Evolutionary conservation across 2,329 filamentous ascomycete species (phyloP).

Genomic region (Fusarium goolgardi): DNA sequence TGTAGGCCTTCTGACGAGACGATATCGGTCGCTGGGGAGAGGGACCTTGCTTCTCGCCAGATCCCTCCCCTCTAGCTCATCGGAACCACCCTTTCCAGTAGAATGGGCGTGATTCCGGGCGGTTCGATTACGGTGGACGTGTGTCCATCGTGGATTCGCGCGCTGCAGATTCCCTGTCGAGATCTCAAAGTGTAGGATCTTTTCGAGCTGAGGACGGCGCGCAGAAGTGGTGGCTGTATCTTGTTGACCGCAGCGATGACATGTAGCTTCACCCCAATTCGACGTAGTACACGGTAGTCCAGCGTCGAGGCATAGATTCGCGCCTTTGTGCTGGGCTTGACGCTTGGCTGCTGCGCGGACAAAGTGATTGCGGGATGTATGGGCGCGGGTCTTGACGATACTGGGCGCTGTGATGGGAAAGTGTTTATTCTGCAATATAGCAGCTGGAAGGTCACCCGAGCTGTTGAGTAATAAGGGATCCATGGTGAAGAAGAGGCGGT

Average conservation of each 20-base stretch:
- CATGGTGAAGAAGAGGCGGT: constrained; percentile 29
- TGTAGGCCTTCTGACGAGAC: constrained; percentile 53
- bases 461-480: constrained; percentile 40
- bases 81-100: constrained; percentile 18
- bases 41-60: constrained; percentile 52
- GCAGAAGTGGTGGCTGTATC: constrained; percentile 14
- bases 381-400: constrained; percentile 23
- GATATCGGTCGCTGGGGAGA: constrained; percentile 53
- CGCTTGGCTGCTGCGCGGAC: constrained; percentile 51
- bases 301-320: constrained; percentile 40
- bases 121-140: constrained; percentile 20
- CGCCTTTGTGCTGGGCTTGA: constrained; percentile 39
- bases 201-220: constrained; percentile 42
- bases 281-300: constrained; percentile 39
- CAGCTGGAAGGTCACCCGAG: constrained; percentile 39
- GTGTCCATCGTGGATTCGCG: constrained; percentile 26
- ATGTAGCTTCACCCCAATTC: constrained; percentile 5
- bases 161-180: constrained; percentile 8
- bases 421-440: constrained; percentile 37
- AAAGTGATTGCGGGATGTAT: constrained; percentile 47
- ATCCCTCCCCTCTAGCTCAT: constrained; percentile 51
- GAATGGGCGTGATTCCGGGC: constrained; percentile 29
- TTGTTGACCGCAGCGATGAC: constrained; percentile 33
- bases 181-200: constrained; percentile 33
- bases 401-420: constrained; percentile 25